Conservation (phyloP, 192 early-diverging fungal genomes). For the Rhizophagus clarus region DNA sequence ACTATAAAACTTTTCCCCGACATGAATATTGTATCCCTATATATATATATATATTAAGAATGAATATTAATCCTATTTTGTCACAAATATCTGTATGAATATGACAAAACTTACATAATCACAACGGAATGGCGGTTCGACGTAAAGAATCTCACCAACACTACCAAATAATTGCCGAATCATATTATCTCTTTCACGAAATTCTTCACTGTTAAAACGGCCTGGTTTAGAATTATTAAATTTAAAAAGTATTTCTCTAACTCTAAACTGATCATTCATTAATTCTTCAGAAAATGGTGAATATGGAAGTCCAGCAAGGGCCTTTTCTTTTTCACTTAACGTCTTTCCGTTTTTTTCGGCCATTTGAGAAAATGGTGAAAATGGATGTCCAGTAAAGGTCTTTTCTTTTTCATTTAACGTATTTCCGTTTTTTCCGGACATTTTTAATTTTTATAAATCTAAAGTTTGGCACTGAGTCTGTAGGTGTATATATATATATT, state of each 20-base stretch:
- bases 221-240: conserved; percentile 19
- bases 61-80: conserved; percentile 22
- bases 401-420: conserved; percentile 21
- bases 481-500: too few species aligned
- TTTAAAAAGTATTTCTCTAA: conserved; percentile 2
- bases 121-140: conserved; percentile 69
- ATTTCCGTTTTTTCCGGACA: neutral
- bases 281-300: conserved; percentile 9
- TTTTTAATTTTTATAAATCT: too few species aligned
- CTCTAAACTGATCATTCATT: neutral
- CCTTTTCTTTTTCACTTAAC: conserved; percentile 22
- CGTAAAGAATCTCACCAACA: conserved; percentile 54
- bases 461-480: too few species aligned
- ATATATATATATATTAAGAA: neutral
- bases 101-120: conserved; percentile 65
- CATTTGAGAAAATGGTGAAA: neutral
- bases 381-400: conserved; percentile 8
- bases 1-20: conserved; percentile 77
- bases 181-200: neutral
- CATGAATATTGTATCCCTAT: conserved; percentile 65
- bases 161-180: conserved; percentile 44
- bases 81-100: neutral
- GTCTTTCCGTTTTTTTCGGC: neutral
- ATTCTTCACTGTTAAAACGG: neutral
- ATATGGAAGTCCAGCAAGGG: conserved; percentile 21